phyloP scores from a whole-genome alignment of 179 eudicot genomes.

The Monotropa hypopitys region DNA sequence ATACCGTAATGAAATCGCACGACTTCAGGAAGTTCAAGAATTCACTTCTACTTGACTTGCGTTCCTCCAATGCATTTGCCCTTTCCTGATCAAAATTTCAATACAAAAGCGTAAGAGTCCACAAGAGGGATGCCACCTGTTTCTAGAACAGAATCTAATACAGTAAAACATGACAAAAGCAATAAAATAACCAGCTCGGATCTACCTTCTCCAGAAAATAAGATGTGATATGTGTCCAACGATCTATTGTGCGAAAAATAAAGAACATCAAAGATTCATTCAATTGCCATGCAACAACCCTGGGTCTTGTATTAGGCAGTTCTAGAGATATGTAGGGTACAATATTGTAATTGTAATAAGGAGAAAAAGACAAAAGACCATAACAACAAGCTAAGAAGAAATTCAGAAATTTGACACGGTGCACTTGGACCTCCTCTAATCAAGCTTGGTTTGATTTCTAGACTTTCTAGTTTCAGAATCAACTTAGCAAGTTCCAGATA shows the following conservation, averaged over 20 bases:
- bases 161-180: neutral
- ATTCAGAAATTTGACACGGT: neutral
- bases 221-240: neutral
- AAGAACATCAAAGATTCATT: neutral
- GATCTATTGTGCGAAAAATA: neutral
- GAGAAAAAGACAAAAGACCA: neutral
- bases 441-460: neutral
- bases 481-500: neutral
- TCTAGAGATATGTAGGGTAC: neutral
- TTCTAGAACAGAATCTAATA: neutral
- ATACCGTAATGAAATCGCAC: slow-evolving; percentile 86
- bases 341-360: neutral
- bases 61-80: slow-evolving; percentile 72
- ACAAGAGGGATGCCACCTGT: slow-evolving; percentile 1
- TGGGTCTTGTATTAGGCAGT: neutral
- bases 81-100: slow-evolving; percentile 37
- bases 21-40: slow-evolving; percentile 73
- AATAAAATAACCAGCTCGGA: neutral
- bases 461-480: neutral
- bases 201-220: neutral
- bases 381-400: neutral
- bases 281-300: neutral
- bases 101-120: slow-evolving; percentile 2
- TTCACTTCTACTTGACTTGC: slow-evolving; percentile 43
- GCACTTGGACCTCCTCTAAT: neutral